A percentile compares a stretch with the other conserved stretches of the same genome.
These are phyloP conservation scores for Saccharomyces hybrid DNA, from an alignment of 1,139 yeast genomes.

Conservation along the genomic window DNA sequence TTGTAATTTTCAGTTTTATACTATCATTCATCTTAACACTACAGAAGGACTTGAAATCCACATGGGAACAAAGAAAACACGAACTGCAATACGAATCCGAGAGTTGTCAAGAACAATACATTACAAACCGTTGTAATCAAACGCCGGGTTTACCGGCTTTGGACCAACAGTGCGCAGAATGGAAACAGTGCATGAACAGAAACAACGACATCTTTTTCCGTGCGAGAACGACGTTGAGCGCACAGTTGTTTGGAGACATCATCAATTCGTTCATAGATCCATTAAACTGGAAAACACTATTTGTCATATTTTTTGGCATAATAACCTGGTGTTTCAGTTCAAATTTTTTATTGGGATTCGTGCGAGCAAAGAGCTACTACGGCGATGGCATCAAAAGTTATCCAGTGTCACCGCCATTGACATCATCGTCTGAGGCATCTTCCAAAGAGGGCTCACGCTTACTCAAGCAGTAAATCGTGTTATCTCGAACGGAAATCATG, in stretches of 20 bases:
- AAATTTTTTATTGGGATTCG: conserved; percentile 29
- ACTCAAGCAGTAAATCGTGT: background rate
- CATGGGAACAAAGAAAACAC: conserved; percentile 55
- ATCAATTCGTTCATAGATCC: conserved; percentile 71
- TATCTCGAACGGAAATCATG: background rate
- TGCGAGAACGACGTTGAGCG: conserved; percentile 54
- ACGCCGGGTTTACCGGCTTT: conserved; percentile 60
- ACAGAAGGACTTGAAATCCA: conserved; percentile 63
- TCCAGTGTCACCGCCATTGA: background rate
- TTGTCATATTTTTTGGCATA: conserved; percentile 35
- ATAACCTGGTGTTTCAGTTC: conserved; percentile 28
- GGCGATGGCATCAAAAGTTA: conserved; percentile 10
- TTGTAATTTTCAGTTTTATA: conserved; percentile 48
- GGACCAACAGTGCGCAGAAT: conserved; percentile 59
- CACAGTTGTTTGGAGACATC: conserved; percentile 76
- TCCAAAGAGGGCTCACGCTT: background rate
- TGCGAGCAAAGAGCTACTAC: conserved; percentile 29
- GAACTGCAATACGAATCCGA: conserved; percentile 59
- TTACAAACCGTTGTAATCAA: conserved; percentile 62
- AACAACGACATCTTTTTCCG: conserved; percentile 77
- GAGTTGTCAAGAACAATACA: conserved; percentile 61
- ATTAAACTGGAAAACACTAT: conserved; percentile 65
- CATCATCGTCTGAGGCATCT: background rate
- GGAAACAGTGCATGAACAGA: conserved; percentile 82
- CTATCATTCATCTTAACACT: conserved; percentile 52